Evolutionary conservation across 441 rosid species (phyloP).

Genomic region (Populus hybrid): DNA sequence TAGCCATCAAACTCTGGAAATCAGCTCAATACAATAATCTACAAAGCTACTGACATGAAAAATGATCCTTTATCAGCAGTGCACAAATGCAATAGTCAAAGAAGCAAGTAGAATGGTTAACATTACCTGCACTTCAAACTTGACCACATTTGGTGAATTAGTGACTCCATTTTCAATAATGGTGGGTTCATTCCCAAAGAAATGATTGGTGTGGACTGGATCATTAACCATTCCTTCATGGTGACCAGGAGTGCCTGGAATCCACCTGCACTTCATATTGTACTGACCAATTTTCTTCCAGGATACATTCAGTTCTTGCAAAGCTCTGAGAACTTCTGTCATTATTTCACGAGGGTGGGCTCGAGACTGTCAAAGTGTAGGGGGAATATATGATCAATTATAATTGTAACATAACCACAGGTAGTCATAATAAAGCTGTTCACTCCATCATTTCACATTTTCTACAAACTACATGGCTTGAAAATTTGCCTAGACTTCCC

Average conservation of each 20-base stretch:
- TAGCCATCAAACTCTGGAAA: not conserved
- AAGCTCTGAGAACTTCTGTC: conserved; percentile 90
- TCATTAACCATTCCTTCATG: conserved; percentile 61
- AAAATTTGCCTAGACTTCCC: not conserved
- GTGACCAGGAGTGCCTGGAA: conserved; percentile 54
- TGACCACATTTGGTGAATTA: conserved; percentile 60
- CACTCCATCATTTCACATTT: conserved; percentile 1
- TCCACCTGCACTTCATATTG: conserved; percentile 99
- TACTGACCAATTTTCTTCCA: conserved; percentile 98
- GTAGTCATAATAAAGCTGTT: not conserved
- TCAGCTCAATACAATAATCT: not conserved
- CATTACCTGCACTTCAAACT: conserved; percentile 93
- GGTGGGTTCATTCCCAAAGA: conserved; percentile 67
- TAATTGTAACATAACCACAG: not conserved
- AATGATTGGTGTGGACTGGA: conserved; percentile 43
- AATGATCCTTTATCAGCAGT: not conserved
- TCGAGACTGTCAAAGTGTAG: conserved; percentile 55
- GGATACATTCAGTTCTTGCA: conserved; percentile 81
- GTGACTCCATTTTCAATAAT: conserved; percentile 57
- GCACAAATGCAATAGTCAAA: not conserved
- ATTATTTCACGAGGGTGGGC: conserved; percentile 97
- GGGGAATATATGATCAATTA: conserved; percentile 8
- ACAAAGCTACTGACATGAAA: not conserved
- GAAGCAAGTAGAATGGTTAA: not conserved
- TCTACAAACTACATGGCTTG: not conserved